These are phyloP conservation scores for Boletellus ananas DNA, from an alignment of 768 basidiomycete genomes.

Conservation along the genomic window DNA sequence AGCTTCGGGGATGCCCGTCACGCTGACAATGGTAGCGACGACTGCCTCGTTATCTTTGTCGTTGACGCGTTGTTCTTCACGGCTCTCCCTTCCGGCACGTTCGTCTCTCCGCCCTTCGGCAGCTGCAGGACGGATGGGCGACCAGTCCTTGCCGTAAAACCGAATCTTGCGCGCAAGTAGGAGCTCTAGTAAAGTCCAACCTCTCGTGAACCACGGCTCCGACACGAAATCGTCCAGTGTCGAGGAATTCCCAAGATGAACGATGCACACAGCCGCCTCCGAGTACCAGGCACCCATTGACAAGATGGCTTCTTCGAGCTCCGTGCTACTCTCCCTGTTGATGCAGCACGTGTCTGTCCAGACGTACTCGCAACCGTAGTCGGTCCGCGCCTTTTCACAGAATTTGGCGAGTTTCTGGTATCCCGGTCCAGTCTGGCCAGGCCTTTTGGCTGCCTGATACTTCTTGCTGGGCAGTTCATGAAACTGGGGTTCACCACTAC, in stretches of 20 bases:
- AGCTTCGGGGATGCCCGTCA: conserved; percentile 19
- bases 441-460: conserved; percentile 8
- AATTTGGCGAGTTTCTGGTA: conserved; percentile 26
- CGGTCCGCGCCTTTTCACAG: conserved; percentile 23
- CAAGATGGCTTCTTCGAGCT: conserved; percentile 26
- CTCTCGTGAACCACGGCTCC: conserved; percentile 23
- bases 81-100: neutral
- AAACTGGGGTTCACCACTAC: conserved; percentile 18
- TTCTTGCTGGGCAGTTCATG: conserved; percentile 20
- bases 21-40: conserved; percentile 13
- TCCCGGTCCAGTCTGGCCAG: conserved; percentile 17
- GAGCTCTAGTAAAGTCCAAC: conserved; percentile 25
- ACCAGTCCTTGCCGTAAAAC: conserved; percentile 24
- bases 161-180: conserved; percentile 21
- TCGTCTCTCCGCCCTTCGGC: conserved; percentile 18
- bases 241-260: conserved; percentile 20
- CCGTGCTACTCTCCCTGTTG: conserved; percentile 25
- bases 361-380: conserved; percentile 25
- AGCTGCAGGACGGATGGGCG: conserved; percentile 14
- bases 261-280: conserved; percentile 22
- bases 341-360: conserved; percentile 30
- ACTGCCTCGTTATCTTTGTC: conserved; percentile 21
- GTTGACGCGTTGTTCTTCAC: conserved; percentile 18
- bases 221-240: conserved; percentile 19
- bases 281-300: conserved; percentile 25